A percentile compares a stretch with the other conserved stretches of the same genome.
Evolutionary conservation across 208 protist genomes (phyloP).

Genomic region (Balamuthia mandrillaris): DNA sequence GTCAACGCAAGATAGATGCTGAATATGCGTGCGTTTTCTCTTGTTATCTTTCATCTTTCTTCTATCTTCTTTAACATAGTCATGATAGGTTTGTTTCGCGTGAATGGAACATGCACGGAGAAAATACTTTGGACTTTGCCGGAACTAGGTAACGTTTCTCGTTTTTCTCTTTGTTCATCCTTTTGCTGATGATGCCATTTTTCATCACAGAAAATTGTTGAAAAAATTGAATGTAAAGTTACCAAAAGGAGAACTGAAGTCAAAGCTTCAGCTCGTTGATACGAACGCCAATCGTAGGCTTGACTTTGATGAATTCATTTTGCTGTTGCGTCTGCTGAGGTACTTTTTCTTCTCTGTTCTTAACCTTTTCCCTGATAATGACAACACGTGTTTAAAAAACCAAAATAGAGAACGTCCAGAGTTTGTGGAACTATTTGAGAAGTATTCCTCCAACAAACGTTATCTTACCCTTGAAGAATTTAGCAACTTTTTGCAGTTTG

Average conservation of each 20-base stretch:
- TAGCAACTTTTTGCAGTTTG: conserved; percentile 39
- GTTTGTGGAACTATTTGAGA: conserved; percentile 27
- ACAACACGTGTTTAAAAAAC: not conserved
- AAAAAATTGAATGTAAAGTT: too few species aligned
- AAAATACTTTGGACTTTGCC: not conserved
- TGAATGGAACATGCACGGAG: not conserved
- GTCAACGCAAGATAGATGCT: not conserved
- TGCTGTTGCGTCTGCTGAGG: too few species aligned
- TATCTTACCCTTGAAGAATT: conserved; percentile 23
- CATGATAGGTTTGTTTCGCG: not conserved
- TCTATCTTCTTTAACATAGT: not conserved
- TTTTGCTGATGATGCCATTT: too few species aligned
- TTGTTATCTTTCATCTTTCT: not conserved
- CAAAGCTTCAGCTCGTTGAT: conserved; percentile 9
- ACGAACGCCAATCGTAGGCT: not conserved
- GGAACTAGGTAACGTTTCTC: too few species aligned
- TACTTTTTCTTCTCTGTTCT: not conserved
- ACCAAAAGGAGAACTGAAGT: not conserved
- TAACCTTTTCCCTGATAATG: not conserved
- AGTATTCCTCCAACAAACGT: not conserved
- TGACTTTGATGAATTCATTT: not conserved
- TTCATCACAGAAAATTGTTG: too few species aligned
- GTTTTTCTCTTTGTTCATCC: too few species aligned
- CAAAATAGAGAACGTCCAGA: conserved; percentile 25
- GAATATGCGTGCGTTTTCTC: not conserved